Conservation (phyloP, 768 basidiomycete genomes). For the Pleurotus citrinopileatus region DNA sequence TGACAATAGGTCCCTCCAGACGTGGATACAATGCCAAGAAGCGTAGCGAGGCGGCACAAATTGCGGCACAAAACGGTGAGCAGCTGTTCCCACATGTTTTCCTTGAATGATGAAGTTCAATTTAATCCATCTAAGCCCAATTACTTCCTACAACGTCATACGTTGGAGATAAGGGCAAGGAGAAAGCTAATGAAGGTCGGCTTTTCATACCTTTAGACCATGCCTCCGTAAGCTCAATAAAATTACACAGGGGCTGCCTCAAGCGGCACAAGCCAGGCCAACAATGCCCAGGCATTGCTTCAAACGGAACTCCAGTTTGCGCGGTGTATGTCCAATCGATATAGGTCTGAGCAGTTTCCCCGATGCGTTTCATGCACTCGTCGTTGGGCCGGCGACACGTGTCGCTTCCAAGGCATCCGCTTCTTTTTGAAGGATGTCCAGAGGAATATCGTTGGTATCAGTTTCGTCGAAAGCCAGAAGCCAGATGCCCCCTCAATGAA, state of each 20-base stretch:
- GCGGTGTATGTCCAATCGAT: slow-evolving; percentile 82
- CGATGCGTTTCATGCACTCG: slow-evolving; percentile 83
- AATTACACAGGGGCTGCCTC: slow-evolving; percentile 13
- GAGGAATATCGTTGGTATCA: slow-evolving; percentile 59
- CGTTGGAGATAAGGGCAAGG: slow-evolving; percentile 44
- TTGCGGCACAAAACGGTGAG: slow-evolving; percentile 36
- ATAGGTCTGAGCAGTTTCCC: slow-evolving; percentile 68
- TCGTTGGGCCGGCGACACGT: slow-evolving; percentile 86
- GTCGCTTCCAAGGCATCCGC: slow-evolving; percentile 83
- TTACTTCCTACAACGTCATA: slow-evolving; percentile 44
- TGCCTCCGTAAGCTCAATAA: slow-evolving; percentile 21
- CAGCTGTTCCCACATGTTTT: neutral
- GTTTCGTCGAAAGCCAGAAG: slow-evolving; percentile 65
- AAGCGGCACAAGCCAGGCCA: slow-evolving; percentile 12
- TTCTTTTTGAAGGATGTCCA: slow-evolving; percentile 67
- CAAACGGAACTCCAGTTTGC: slow-evolving; percentile 74
- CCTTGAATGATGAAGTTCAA: slow-evolving; percentile 10
- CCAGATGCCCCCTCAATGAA: slow-evolving; percentile 58
- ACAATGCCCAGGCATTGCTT: slow-evolving; percentile 30
- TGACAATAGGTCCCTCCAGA: slow-evolving; percentile 43
- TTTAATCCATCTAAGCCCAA: slow-evolving; percentile 32
- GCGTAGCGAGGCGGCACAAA: slow-evolving; percentile 66
- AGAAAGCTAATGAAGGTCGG: slow-evolving; percentile 38
- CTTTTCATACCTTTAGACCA: slow-evolving; percentile 15
- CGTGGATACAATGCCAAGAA: slow-evolving; percentile 73